A percentile compares a stretch with the other conserved stretches of the same genome.
Conservation (phyloP, 106 monocot genomes). For the Apostasia shenzhenica region DNA sequence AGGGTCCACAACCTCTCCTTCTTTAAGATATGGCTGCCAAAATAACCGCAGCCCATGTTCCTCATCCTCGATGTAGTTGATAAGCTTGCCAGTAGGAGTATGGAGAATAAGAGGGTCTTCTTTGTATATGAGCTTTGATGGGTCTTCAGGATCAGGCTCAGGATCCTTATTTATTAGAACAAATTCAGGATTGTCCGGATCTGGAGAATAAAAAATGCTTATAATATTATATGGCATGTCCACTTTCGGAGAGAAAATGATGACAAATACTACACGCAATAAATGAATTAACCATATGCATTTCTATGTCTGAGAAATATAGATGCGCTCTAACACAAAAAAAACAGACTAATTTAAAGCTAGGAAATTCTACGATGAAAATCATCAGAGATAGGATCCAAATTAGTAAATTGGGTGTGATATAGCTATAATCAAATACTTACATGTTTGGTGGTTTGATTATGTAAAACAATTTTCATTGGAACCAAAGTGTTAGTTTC, state of each 20-base stretch:
- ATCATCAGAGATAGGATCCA: neutral
- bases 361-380: no score
- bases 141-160: constrained; percentile 75
- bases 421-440: no score
- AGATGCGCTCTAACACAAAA: no score
- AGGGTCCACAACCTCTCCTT: constrained; percentile 67
- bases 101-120: constrained; percentile 80
- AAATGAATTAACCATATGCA: no score
- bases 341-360: no score
- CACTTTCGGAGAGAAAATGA: no score
- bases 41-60: constrained; percentile 68
- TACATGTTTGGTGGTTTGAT: no score
- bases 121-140: constrained; percentile 60
- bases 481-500: no score
- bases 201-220: constrained; percentile 18
- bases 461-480: no score
- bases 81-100: constrained; percentile 63
- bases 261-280: no score
- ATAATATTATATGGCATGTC: no score
- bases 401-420: neutral
- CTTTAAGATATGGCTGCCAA: constrained; percentile 69
- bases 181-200: constrained; percentile 65
- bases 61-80: constrained; percentile 80
- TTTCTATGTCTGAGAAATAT: no score
- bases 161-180: constrained; percentile 82